Evolutionary conservation across 1,284 basidiomycete genomes (phyloP).

Genomic region (Ceratobasidium sp.): DNA sequence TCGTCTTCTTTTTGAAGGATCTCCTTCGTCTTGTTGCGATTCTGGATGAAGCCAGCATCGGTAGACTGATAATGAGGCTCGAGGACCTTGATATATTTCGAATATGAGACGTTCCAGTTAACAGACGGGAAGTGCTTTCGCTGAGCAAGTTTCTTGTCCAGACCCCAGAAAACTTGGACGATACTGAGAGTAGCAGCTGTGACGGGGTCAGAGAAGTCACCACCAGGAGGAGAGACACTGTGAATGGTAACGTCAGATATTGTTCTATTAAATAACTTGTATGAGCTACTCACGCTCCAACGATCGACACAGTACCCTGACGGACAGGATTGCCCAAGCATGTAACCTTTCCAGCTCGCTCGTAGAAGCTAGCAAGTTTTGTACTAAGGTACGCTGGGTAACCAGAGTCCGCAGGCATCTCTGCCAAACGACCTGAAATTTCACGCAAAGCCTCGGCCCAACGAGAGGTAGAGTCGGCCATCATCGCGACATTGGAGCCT

Average conservation of each 20-base stretch:
- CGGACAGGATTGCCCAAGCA: conserved; percentile 93
- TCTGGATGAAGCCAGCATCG: conserved; percentile 93
- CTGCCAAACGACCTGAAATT: conserved; percentile 98
- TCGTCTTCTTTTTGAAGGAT: conserved; percentile 99
- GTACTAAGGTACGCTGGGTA: conserved; percentile 98
- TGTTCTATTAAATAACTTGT: conserved; percentile 2
- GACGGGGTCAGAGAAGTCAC: conserved; percentile 99
- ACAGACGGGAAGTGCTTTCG: conserved; percentile 99
- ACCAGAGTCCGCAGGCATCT: conserved; percentile 99
- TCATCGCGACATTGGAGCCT: conserved; percentile 98
- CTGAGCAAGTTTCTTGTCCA: conserved; percentile 96
- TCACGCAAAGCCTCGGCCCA: conserved; percentile 99
- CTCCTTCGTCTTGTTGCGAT: conserved; percentile 93
- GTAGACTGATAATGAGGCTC: conserved; percentile 87
- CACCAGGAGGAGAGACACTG: conserved; percentile 97
- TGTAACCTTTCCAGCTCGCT: conserved; percentile 97
- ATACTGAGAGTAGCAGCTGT: conserved; percentile 98
- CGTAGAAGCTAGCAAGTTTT: conserved; percentile 98
- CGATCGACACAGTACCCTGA: conserved; percentile 96
- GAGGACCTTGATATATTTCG: conserved; percentile 96
- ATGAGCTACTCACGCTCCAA: conserved; percentile 87
- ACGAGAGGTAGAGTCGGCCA: conserved; percentile 99
- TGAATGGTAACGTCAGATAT: conserved; percentile 2
- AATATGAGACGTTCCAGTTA: conserved; percentile 99
- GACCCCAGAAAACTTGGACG: conserved; percentile 98